Base-by-base conservation (phyloP, 2,329 filamentous ascomycete genomes). In the Penicillium sp. region DNA sequence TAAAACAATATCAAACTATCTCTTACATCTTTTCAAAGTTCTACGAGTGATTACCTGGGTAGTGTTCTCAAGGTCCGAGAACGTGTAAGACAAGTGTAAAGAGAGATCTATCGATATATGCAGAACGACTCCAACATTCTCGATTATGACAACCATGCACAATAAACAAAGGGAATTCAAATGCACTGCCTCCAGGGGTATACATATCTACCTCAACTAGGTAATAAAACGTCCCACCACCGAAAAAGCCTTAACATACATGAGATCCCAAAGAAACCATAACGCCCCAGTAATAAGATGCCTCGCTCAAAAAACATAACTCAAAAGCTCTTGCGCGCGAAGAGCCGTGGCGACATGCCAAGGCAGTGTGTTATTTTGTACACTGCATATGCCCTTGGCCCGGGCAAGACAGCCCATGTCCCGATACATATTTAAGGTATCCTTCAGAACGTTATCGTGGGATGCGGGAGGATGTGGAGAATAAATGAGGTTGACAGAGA, bases 261-360 rank as follows among this genome's bases (percentile, higher is more conserved):
- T 37, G 31, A 42, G 31, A 38, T 33, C 8, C 31, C 36, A 38
- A 28, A 37, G 22, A 45, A 41, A 43, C 44, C 55, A 33, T 14
- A 58, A 59, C 56, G 50, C 60, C 58, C 42, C 26, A 41, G 30
- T 49, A 30, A 41, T 4, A 54, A 44, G 8, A 41, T n/a, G 22
- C 11, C 11, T 47, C 28, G 40, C 43, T 72, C 61, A 77, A 56
- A 77, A 64, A 64, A 74, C 67, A 67, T 73, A 73, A 59, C 73
- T 75, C 56, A 77, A 54, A 44, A 75, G 63, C 61, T 76, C 70
- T 57, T 76, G 74, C 31, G 73, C 75, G 61, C 71, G 73, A 26
- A 75, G 65, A 37, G 75, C 75, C 0, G 76, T 77, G 30, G 74
- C 75, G 53, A 80, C 72, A 63, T 80, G 78, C 76, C 77, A 79